These are phyloP conservation scores for Myxozyma udenii DNA, from an alignment of 805 yeast species.

Conservation along the genomic window DNA sequence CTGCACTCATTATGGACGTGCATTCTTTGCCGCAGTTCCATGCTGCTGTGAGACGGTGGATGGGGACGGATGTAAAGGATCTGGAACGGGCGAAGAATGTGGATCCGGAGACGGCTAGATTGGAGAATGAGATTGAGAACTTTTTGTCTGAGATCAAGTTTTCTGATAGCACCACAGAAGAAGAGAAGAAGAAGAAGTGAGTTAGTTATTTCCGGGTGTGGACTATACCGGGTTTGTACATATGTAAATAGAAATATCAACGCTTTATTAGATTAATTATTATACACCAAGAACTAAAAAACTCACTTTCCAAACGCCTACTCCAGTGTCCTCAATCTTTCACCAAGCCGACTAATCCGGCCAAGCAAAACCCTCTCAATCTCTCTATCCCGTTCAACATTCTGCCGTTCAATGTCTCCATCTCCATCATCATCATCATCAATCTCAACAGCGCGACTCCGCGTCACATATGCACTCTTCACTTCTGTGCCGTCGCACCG, in stretches of 20 bases:
- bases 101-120: conserved; percentile 15
- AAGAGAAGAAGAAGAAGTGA: not conserved
- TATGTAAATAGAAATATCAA: not conserved
- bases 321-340: conserved; percentile 1
- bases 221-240: not conserved
- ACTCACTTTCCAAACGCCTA: not conserved
- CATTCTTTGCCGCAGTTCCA: conserved; percentile 67
- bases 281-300: not conserved
- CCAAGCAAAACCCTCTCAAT: conserved; percentile 17
- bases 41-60: conserved; percentile 52
- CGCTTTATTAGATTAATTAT: not conserved
- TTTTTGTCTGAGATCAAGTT: conserved; percentile 9
- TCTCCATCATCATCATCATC: conserved; percentile 4
- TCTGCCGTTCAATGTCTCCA: not conserved
- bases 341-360: conserved; percentile 9
- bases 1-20: conserved; percentile 73
- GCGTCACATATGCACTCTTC: conserved; percentile 16
- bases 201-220: not conserved
- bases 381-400: conserved; percentile 2
- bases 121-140: conserved; percentile 20
- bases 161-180: not conserved
- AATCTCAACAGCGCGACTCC: too few relatives aligned
- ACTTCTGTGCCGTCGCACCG: conserved; percentile 14
- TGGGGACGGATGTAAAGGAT: conserved; percentile 55
- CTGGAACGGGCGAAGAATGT: conserved; percentile 15